Conservation (phyloP, 202 grass and related monocot species). For the Setaria italica region DNA sequence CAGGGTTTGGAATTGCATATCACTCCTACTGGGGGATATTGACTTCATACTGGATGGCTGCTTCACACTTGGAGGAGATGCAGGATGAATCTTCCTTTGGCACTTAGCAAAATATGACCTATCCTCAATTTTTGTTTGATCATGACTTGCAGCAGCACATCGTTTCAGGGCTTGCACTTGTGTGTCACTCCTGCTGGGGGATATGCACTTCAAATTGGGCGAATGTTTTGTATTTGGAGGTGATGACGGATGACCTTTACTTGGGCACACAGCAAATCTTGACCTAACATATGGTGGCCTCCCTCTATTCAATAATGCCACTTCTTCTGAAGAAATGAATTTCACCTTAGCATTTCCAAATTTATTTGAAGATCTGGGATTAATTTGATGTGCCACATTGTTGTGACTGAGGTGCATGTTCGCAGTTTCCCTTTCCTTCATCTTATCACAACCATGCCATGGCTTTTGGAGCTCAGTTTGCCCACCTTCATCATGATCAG, state of each 20-base stretch:
- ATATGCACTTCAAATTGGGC: conserved; percentile 16
- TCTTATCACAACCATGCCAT: not conserved
- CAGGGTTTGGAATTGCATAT: conserved; percentile 5
- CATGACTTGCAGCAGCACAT: conserved; percentile 8
- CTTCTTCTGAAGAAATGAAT: conserved; percentile 60
- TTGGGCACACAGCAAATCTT: not conserved
- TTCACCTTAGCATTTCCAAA: conserved; percentile 60
- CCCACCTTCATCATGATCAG: conserved; percentile 38
- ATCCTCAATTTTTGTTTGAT: not conserved
- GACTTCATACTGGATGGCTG: conserved; percentile 13
- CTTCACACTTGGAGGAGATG: conserved; percentile 28
- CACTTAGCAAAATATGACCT: not conserved
- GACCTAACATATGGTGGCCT: not conserved
- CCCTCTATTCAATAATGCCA: conserved; percentile 37
- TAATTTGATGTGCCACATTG: conserved; percentile 14
- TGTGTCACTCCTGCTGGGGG: conserved; percentile 13
- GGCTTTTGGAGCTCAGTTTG: conserved; percentile 28
- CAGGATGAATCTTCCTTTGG: not conserved
- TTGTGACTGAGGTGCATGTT: not conserved
- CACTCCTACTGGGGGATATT: conserved; percentile 17
- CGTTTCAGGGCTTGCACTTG: conserved; percentile 12
- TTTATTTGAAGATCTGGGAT: conserved; percentile 28
- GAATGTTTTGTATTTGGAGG: conserved; percentile 14
- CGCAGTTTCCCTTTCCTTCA: not conserved
- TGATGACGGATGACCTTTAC: conserved; percentile 23